Base-by-base conservation (phyloP, 164 flowering plant species). In the Aristolochia fimbriata region DNA sequence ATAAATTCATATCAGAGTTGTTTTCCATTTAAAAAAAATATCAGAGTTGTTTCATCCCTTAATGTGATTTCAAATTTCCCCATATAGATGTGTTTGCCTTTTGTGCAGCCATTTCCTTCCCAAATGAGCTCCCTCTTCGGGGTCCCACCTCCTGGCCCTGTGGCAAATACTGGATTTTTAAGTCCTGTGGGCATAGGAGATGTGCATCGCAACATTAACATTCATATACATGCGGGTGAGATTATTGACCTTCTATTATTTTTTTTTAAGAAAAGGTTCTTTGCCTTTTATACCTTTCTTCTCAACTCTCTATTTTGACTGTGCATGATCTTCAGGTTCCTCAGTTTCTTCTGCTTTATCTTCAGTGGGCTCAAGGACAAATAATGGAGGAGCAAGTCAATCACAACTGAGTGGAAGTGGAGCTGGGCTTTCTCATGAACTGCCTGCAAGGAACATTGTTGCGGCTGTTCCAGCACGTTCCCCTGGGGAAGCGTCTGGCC, bases 221-320 rank as follows among this genome's bases (percentile, higher is more conserved):
- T 94, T 61, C 99, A 88, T 61, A 87, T 88, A 64, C 96, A 88
- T 81, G 85, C 97, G 56, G 96, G 97, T 94, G 70, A 65, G 72
- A 33, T 49, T 17, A 23, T 41, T 12, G 23, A 11, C 55, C 9
- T 15, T 17, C 7, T 16, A 2, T 14, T 0, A 15, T 21, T 24
- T 21, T 53, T 30, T 50, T 60, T 6, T 50, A 27, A 2, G 30
- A 27, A n/a, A 27, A 27, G 30, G 5, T 27, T 17, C 47, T 41
- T 12, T n/a, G 4, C 55, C 9, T 15, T 19, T 14, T 16, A 2
- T 5, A 3, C 23, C n/a, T 24, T 21, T 53, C 31, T 60, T 60
- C 6, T 50, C 30, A n/a, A 17, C 14, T 10, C 47, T 16, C 6
- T 55, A 11, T 55, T 17, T 22, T 66, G 53, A 64, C 30, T 31